Evolutionary conservation across 106 monocot genomes (phyloP).

Genomic region (Posidonia australis): DNA sequence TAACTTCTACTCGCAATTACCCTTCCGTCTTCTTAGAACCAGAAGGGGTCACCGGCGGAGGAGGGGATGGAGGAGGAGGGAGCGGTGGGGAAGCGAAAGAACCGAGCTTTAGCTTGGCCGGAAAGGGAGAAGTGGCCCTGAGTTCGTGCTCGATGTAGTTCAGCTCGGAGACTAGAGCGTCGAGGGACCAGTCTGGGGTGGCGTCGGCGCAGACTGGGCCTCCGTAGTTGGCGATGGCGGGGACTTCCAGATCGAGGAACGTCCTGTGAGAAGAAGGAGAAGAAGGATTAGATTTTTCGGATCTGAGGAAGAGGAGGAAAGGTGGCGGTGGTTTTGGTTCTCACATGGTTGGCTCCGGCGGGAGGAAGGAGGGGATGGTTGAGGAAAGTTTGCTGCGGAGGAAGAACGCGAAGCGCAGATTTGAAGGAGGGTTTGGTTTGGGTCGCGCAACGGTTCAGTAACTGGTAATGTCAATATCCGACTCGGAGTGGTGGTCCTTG

Average conservation of each 20-base stretch:
- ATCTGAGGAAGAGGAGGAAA: not conserved
- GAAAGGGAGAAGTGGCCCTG: conserved; percentile 8
- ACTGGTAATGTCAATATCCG: no score
- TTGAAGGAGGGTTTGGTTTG: no score
- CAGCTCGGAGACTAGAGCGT: conserved; percentile 34
- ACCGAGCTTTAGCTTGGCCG: not conserved
- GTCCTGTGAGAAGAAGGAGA: conserved; percentile 15
- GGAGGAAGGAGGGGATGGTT: not conserved
- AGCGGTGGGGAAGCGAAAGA: not conserved
- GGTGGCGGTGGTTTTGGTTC: no score
- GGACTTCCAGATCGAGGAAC: conserved; percentile 30
- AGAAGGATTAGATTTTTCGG: no score
- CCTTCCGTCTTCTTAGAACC: not conserved
- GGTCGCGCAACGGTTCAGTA: no score
- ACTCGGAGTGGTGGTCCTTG: no score
- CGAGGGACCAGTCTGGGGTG: conserved; percentile 25
- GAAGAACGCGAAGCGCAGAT: no score
- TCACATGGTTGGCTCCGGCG: not conserved
- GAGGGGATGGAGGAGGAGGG: conserved; percentile 17
- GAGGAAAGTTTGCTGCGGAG: no score
- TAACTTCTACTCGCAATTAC: not conserved
- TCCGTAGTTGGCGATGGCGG: conserved; percentile 14
- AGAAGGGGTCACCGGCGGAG: conserved; percentile 18
- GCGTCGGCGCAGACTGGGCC: conserved; percentile 19
- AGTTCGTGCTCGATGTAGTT: conserved; percentile 25